A percentile compares a stretch with the other conserved stretches of the same genome.
phyloP scores from a whole-genome alignment of 495 filamentous ascomycete genomes.

The Tuber umbilicatum region DNA sequence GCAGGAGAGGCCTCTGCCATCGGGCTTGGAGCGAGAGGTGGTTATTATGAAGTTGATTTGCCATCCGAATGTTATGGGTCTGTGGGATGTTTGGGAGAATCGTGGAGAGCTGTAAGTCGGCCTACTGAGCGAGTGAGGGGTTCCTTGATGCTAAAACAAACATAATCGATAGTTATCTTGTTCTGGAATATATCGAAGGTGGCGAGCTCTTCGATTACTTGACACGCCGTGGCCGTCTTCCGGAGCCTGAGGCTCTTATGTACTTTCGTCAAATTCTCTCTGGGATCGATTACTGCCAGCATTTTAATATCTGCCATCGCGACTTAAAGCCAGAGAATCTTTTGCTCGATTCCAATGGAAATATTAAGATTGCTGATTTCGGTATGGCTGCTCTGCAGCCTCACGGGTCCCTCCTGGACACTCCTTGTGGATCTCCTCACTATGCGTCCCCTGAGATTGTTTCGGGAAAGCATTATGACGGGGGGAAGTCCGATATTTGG shows the following conservation, averaged over 20 bases:
- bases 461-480: constrained; percentile 63
- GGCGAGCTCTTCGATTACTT: constrained; percentile 88
- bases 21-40: constrained; percentile 82
- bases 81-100: constrained; percentile 97
- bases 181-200: constrained; percentile 87
- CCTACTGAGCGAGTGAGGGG: constrained; percentile 10
- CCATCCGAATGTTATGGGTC: constrained; percentile 82
- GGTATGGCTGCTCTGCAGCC: constrained; percentile 95
- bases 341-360: constrained; percentile 60
- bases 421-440: constrained; percentile 92
- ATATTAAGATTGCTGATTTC: constrained; percentile 92
- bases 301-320: constrained; percentile 88
- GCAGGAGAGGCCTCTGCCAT: constrained; percentile 48
- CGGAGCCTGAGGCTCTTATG: constrained; percentile 71
- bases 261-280: constrained; percentile 89
- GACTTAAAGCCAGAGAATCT: constrained; percentile 98
- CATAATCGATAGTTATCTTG: constrained; percentile 67
- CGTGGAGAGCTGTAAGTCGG: constrained; percentile 73
- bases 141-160: constrained; percentile 1
- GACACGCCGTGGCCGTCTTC: constrained; percentile 56
- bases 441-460: constrained; percentile 93
- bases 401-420: constrained; percentile 61
- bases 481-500: constrained; percentile 84
- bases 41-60: constrained; percentile 93
- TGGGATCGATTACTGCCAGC: constrained; percentile 86